Evolutionary conservation across 2,329 filamentous ascomycete species (phyloP).

Genomic region (Polychaeton citri): DNA sequence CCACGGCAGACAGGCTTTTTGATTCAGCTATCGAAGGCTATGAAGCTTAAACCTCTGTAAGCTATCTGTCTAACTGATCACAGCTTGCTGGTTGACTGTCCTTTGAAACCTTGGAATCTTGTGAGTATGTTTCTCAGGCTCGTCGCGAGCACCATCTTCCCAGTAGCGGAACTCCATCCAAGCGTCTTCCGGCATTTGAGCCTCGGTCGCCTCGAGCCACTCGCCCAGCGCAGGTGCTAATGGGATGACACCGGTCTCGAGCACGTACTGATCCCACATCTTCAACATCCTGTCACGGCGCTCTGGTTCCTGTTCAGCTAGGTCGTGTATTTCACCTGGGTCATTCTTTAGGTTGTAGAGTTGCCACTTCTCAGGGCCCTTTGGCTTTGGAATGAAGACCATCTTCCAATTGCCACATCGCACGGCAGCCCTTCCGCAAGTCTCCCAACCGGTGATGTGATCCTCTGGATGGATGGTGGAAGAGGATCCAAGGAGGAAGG

Average conservation of each 20-base stretch:
- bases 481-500: conserved; percentile 24
- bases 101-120: conserved; percentile 19
- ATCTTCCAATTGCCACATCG: conserved; percentile 46
- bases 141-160: conserved; percentile 37
- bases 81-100: conserved; percentile 4
- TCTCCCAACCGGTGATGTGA: conserved; percentile 45
- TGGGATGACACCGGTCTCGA: conserved; percentile 48
- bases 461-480: conserved; percentile 36
- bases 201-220: conserved; percentile 48
- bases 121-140: conserved; percentile 22
- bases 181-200: conserved; percentile 51
- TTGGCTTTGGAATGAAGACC: conserved; percentile 43
- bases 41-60: too few relatives aligned
- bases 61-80: neutral
- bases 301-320: conserved; percentile 26
- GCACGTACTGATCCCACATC: conserved; percentile 44
- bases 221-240: conserved; percentile 44
- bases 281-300: conserved; percentile 36
- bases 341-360: conserved; percentile 41
- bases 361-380: conserved; percentile 44
- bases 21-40: too few relatives aligned
- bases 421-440: conserved; percentile 40
- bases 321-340: conserved; percentile 34
- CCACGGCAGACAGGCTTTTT: too few relatives aligned
- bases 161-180: conserved; percentile 57